Percentiles rank a stretch among this genome's conserved stretches.
Evolutionary conservation across 148 eudicot genomes (phyloP).

Genomic region (Rhododendron simsii): DNA sequence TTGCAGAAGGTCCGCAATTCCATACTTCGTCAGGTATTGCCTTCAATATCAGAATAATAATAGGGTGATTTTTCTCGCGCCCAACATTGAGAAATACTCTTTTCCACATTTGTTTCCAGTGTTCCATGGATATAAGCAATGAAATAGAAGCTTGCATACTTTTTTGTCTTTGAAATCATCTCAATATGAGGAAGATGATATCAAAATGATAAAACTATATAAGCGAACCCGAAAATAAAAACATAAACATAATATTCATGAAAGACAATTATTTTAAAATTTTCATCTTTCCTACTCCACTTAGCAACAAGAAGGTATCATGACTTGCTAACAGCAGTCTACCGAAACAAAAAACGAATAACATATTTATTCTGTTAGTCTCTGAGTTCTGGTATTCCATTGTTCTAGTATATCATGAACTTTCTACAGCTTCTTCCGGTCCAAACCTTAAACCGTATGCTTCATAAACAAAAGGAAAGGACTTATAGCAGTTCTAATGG

Average conservation of each 20-base stretch:
- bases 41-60: constrained; percentile 25
- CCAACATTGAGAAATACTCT: background rate
- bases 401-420: background rate
- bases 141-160: background rate
- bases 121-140: background rate
- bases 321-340: background rate
- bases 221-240: background rate
- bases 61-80: background rate
- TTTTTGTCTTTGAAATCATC: background rate
- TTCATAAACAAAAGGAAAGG: background rate
- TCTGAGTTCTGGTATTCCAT: background rate
- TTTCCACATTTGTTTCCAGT: background rate
- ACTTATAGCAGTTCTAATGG: background rate
- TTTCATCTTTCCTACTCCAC: background rate
- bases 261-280: background rate
- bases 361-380: background rate
- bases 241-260: background rate
- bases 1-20: constrained; percentile 62
- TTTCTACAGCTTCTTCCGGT: background rate
- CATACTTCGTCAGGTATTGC: constrained; percentile 78
- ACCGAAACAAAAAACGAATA: background rate
- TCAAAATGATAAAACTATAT: background rate
- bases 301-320: background rate
- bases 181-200: background rate
- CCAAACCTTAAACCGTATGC: background rate